phyloP scores from a whole-genome alignment of 345 rosid genomes.

The Arabis alpina region DNA sequence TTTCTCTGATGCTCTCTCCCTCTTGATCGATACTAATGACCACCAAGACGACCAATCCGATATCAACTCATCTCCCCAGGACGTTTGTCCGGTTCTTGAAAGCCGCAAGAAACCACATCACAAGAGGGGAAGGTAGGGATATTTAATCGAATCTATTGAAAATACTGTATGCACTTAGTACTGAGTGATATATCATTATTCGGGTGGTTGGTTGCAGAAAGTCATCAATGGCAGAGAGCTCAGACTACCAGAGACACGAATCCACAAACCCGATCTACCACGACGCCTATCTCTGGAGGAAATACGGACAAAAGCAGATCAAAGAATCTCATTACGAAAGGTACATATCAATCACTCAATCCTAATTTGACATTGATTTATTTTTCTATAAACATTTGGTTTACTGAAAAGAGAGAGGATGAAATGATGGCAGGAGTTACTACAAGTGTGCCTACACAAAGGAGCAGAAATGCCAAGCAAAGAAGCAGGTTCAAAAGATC shows the following conservation, averaged over 20 bases:
- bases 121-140: slow-evolving; percentile 39
- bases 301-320: slow-evolving; percentile 64
- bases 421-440: slow-evolving; percentile 47
- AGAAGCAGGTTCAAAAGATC: slow-evolving; percentile 56
- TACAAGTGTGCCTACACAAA: slow-evolving; percentile 58
- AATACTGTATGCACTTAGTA: neutral
- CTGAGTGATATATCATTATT: neutral
- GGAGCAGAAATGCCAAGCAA: slow-evolving; percentile 59
- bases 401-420: neutral
- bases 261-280: slow-evolving; percentile 42
- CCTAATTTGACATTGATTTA: neutral
- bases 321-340: slow-evolving; percentile 50
- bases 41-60: slow-evolving; percentile 32
- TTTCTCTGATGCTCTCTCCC: slow-evolving; percentile 44
- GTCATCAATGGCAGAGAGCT: slow-evolving; percentile 42
- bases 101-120: slow-evolving; percentile 32
- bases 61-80: slow-evolving; percentile 18
- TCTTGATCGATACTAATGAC: slow-evolving; percentile 31
- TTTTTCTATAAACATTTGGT: neutral
- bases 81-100: slow-evolving; percentile 30
- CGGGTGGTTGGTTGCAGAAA: slow-evolving; percentile 33
- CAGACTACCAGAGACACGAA: slow-evolving; percentile 37
- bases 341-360: slow-evolving; percentile 28
- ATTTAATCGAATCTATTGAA: neutral
- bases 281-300: slow-evolving; percentile 62